Base-by-base conservation (phyloP, 2,329 filamentous ascomycete genomes). In the Bertia moriformis region DNA sequence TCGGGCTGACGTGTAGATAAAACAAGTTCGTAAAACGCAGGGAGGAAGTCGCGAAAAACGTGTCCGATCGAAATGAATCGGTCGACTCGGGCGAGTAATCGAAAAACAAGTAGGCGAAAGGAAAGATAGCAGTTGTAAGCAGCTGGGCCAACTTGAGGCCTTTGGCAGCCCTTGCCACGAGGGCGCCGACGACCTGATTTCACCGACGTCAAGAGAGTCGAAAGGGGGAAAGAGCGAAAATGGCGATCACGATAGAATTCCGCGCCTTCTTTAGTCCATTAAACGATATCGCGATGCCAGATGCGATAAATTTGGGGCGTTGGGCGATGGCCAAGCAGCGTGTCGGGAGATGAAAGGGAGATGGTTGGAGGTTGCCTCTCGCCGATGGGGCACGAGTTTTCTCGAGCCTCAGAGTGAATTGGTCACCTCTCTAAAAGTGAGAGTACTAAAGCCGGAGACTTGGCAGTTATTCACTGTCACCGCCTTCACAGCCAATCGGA, bases 161-260 rank as follows among this genome's bases (percentile, higher is more conserved):
- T 35, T 35, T 35, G 32, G 32, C 32, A 35, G 32, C 32, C 32
- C 32, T 35, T 35, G 32, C 32, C 32, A 35, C 32, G 32, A 35
- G 32, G 32, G 32, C 32, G 32, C 32, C 32, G 12, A 15, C 32
- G 32, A 35, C 32, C 32, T 35, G 32, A 35, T 10, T 7, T 35
- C 32, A n/a, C 32, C 15, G 15, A 35, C 12, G 12, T 35, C 32
- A 15, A 7, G 32, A 17, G 17, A 17, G 12, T 17, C 32, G 10
- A 18, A 18, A 18, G 15, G 7, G 32, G n/a, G n/a, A 29, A 15
- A 18, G 32, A 7, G 32, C 7, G 15, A 35, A 35, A 35, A 35
- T 7, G 32, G 7, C 10, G 10, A 29, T 29, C 24, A 10, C 24
- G 24, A 29, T 29, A 10, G 24, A 29, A 18, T 35, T 7, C 32